These are phyloP conservation scores for Wallacemonas collosoma DNA, from an alignment of 208 protist species.

Conservation along the genomic window DNA sequence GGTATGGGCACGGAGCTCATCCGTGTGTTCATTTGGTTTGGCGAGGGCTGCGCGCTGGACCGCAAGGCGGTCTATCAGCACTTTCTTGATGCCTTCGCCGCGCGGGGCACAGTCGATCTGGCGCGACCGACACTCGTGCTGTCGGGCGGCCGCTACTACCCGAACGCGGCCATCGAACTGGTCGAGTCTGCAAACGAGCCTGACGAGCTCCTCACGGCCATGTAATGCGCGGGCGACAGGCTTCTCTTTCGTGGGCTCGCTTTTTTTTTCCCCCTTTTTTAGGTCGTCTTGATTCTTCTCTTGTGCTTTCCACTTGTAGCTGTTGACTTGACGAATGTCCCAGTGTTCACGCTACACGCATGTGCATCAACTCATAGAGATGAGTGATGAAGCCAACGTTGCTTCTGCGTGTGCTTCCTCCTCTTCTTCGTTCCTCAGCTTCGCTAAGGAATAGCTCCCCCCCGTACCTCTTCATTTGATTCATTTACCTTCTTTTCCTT, in stretches of 20 bases:
- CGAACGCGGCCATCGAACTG: slow-evolving; percentile 37
- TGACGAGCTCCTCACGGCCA: slow-evolving; percentile 58
- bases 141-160: slow-evolving; percentile 22
- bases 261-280: slow-evolving; percentile 3
- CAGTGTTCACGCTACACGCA: too few species aligned
- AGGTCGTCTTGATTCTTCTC: too few species aligned
- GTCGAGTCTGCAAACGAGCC: slow-evolving; percentile 72
- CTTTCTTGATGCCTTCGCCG: slow-evolving; percentile 2
- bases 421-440: not conserved
- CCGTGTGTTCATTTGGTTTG: slow-evolving; percentile 60
- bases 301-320: too few species aligned
- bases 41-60: slow-evolving; percentile 28
- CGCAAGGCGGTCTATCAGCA: slow-evolving; percentile 24
- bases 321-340: too few species aligned
- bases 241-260: not conserved
- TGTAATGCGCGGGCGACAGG: slow-evolving; percentile 20
- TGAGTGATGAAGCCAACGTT: too few species aligned
- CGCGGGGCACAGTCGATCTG: not conserved
- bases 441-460: not conserved
- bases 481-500: slow-evolving; percentile 7
- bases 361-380: too few species aligned
- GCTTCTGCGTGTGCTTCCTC: not conserved
- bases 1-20: slow-evolving; percentile 13
- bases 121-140: not conserved
- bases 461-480: slow-evolving; percentile 7